Evolutionary conservation across 2,329 filamentous ascomycete species (phyloP), one percentile per base, ranked within the genome.

Genomic region (Thielaviopsis musarum): DNA sequence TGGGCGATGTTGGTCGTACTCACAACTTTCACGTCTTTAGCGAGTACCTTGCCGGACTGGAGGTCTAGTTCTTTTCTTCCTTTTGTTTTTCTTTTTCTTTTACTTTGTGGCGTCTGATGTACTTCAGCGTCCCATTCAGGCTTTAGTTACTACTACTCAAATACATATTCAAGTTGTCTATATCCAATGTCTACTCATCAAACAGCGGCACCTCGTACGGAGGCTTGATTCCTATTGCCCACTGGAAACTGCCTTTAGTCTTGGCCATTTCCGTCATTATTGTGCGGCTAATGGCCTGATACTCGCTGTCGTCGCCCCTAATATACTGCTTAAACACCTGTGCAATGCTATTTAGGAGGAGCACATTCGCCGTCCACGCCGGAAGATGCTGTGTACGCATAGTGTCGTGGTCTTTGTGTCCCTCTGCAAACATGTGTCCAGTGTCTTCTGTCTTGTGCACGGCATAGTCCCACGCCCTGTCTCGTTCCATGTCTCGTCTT

Each of bases 81-180:
- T 3, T 55, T 13, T 55, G 41, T 56, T 49, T 41, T 41, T 5
- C 34, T 12, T 41, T 41, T 13, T 17, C 34, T 41, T 3, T 41
- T 41, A 5, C 4, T 12, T 3, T 13, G 34, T 26, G 48, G 22
- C 41, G 21, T 56, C 17, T 21, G 1, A 19, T 49, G 34, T 49
- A 22, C 41, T 21, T 13, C 34, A 3, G 10, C 15, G 34, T 41
- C 15, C 10, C 3, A 3, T 41, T 41, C 17, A 45, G 5, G n/a
- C 17, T n/a, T 45, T 45, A 17, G 30, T 34, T n/a, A 45, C 38
- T n/a, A 13, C 38, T 41, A 2, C 34, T 45, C 5, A 45, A 45
- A 17, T n/a, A 45, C 3, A 45, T 17, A 45, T n/a, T 45, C 38
- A 45, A 56, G 9, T 69, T 71, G n/a, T 64, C 70, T 19, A 59